Base-by-base conservation (phyloP, 2,329 filamentous ascomycete genomes). In the Esteya vermicola region DNA sequence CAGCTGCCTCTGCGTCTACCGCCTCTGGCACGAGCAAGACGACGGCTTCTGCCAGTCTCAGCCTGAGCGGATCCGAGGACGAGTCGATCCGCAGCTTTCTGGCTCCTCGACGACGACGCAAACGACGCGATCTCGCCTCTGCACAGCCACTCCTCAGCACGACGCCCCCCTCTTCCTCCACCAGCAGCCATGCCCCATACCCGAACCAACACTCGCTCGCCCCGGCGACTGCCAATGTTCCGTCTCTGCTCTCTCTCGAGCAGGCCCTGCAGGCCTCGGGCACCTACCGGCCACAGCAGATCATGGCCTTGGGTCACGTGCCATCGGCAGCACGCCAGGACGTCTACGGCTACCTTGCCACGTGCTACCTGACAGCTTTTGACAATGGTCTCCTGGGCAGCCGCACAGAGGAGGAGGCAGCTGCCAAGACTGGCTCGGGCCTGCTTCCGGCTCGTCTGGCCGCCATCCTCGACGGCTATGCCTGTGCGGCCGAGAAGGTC, bases 51-150 rank as follows among this genome's bases (percentile, higher is more conserved):
- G 57, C 75, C 19, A 72, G 68, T 48, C 63, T 70, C 39, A 77
- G 71, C 48, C 66, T 67, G 34, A 79, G 74, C 47, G 75, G 79
- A 47, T 80, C 75, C 0, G 75, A 80, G 49, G 75, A 79, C 46
- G 75, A 80, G 38, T 70, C 72, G 0, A 61, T 77, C 6, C 70
- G 69, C 4, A 75, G 64, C 44, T 79, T 80, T 50, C 55, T 79
- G 3, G 68, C 68, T 20, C 46, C 1, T 59, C 69, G 8, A 62
- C 45, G 50, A 57, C 42, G 60, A 46, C 14, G 57, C 32, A 57
- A 64, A 43, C 47, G 68, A 18, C 58, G 64, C 46, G 57, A n/a
- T n/a, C n/a, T 57, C 31, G 63, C 68, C 36, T 59, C 66, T 10
- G 55, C 53, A 1, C 58, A 60, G 36, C 51, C 57, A 1, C 23